A percentile compares a stretch with the other conserved stretches of the same genome.
Evolutionary conservation across 768 basidiomycete species (phyloP).

Genomic region (Pisolithus tinctorius): DNA sequence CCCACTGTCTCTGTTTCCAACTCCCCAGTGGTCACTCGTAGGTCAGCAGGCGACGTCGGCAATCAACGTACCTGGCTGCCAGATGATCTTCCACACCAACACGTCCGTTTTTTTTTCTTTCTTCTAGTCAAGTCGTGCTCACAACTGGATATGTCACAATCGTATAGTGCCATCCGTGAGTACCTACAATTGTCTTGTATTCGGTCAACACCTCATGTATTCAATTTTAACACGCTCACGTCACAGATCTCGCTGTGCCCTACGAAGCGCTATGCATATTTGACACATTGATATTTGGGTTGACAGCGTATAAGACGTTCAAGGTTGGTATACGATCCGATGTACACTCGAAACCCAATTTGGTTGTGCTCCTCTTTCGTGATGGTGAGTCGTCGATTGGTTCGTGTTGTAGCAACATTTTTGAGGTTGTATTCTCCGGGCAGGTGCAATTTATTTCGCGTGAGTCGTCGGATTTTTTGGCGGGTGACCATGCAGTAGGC

Average conservation of each 20-base stretch:
- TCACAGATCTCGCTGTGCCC: constrained; percentile 25
- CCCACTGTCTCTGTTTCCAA: background rate
- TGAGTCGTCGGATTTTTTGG: constrained; percentile 21
- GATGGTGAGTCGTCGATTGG: constrained; percentile 35
- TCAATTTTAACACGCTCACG: background rate
- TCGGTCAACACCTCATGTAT: background rate
- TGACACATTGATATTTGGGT: constrained; percentile 39
- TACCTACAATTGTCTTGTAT: background rate
- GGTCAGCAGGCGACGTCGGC: constrained; percentile 29
- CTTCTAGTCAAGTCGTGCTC: background rate
- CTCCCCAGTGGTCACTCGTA: constrained; percentile 37
- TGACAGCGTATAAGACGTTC: constrained; percentile 44
- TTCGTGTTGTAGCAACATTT: background rate
- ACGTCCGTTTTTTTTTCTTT: background rate
- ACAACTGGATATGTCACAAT: background rate
- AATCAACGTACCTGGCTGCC: constrained; percentile 23
- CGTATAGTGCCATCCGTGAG: constrained; percentile 3
- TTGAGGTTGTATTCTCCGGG: background rate
- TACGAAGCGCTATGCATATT: constrained; percentile 50
- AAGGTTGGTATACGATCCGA: constrained; percentile 24
- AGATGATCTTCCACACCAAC: background rate
- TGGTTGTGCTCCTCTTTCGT: constrained; percentile 38
- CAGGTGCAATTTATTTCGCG: constrained; percentile 53
- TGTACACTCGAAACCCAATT: constrained; percentile 18
- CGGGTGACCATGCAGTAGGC: constrained; percentile 9